Percentiles rank a stretch among this genome's conserved stretches.
Evolutionary conservation across 2,329 filamentous ascomycete genomes (phyloP).

Genomic region (Botrytis fabae): DNA sequence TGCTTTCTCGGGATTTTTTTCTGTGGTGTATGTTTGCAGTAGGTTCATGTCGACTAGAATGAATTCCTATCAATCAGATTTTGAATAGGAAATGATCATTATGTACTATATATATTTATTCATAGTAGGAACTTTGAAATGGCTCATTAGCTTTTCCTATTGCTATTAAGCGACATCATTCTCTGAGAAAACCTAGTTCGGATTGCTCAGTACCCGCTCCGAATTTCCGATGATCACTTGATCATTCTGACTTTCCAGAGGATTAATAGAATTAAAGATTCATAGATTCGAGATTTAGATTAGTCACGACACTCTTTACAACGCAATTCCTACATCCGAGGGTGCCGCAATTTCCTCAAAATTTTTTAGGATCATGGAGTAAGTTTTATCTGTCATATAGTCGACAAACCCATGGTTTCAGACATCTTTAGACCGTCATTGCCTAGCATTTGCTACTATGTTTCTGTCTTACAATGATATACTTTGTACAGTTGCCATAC

Average conservation of each 20-base stretch:
- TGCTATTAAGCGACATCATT: background rate
- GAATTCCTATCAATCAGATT: background rate
- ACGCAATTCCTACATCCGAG: no score
- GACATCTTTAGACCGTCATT: no score
- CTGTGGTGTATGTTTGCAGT: background rate
- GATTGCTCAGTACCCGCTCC: background rate
- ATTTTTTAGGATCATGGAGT: background rate
- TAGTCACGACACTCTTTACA: background rate
- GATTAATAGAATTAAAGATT: background rate
- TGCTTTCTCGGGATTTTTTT: background rate
- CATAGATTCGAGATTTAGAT: rapidly evolving
- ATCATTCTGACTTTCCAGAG: background rate
- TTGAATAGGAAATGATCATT: background rate
- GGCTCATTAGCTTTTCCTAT: no score
- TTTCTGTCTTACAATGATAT: background rate
- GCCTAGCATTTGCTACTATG: no score
- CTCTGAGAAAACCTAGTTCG: background rate
- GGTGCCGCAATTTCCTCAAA: background rate
- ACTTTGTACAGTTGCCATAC: background rate
- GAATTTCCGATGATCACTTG: background rate
- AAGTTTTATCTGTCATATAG: background rate
- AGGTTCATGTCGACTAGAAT: background rate
- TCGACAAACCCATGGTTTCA: no score
- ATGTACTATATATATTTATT: background rate
- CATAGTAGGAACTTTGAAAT: background rate